Percentiles rank a stretch among this genome's conserved stretches.
phyloP scores from a whole-genome alignment of 129 eudicot genomes.

The Centaurea solstitialis region DNA sequence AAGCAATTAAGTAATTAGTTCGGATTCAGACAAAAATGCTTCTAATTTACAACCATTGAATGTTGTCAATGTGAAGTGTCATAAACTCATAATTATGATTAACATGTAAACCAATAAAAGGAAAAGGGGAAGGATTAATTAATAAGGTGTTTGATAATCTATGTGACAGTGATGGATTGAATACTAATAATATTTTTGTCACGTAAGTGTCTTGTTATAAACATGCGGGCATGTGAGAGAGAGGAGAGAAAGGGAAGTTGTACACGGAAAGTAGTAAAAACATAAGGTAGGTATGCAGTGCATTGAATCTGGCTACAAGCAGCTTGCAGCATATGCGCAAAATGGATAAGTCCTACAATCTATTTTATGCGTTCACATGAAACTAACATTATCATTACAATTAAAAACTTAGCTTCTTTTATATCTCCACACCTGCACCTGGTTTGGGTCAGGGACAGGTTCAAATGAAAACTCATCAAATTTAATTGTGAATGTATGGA shows the following conservation, averaged over 20 bases:
- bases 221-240: conserved; percentile 27
- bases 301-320: conserved; percentile 35
- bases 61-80: neutral
- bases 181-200: neutral
- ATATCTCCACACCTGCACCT: too few species aligned
- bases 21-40: neutral
- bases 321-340: conserved; percentile 21
- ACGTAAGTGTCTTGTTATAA: conserved; percentile 25
- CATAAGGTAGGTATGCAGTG: conserved; percentile 16
- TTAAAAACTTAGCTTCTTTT: neutral
- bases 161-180: conserved; percentile 16
- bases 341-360: conserved; percentile 19
- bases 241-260: conserved; percentile 10
- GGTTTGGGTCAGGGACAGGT: too few species aligned
- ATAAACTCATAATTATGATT: neutral
- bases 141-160: conserved; percentile 19
- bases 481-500: too few species aligned
- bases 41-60: neutral
- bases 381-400: neutral
- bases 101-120: neutral
- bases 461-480: too few species aligned
- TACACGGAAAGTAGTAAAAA: conserved; percentile 34
- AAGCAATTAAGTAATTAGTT: neutral
- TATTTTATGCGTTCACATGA: conserved; percentile 24
- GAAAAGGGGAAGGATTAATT: neutral